Base-by-base conservation (phyloP, 108 stramenopile species). In the Hondaea fermentalgiana region DNA sequence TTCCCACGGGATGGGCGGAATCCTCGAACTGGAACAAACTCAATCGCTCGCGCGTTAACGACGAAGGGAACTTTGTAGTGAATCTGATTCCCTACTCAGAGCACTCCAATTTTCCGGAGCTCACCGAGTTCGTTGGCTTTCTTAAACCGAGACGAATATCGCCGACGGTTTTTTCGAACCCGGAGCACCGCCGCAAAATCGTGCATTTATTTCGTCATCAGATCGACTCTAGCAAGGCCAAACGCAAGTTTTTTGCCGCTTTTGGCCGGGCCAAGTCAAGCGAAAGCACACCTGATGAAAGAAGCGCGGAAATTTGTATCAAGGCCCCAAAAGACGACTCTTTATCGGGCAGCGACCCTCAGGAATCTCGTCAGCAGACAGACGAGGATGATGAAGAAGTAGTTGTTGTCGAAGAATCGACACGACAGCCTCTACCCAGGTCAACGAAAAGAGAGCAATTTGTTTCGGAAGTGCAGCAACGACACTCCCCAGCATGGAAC, bases 1-100 rank as follows among this genome's bases (percentile, higher is more conserved):
- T 94, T 5, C 95, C 95, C 5, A 95, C 95, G 21, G 95, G 95
- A 5, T 95, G 95, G 95, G 92, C 93, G 2, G 90, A 94, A 64
- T 92, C 92, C 4, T 89, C 90, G 19, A 95, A 94, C 60, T 95
- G 92, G 92, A 95, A 95, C 89, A 91, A 90, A 58, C 91, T 92
- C 43, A 93, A 95, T 89, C 58, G 91, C 64, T 60, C 93, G 12
- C 76, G 91, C 42, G 89, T 59, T 4, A 90, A 91, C 29, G 29
- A 21, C 10, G 60, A 47, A 23, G 76, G 76, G 6, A 83, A 83
- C n/a, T 53, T 83, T 8, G 23, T 83, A 45, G 94, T 58, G 76
- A 93, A 58, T 21, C 89, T 95, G 16, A 72, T 95, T 25, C 83
- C 89, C 5, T 90, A 90, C 72, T 51, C 47, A 5, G 89, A 90